Evolutionary conservation across 2,329 filamentous ascomycete species (phyloP).

Genomic region (Nigrospora sphaerica): DNA sequence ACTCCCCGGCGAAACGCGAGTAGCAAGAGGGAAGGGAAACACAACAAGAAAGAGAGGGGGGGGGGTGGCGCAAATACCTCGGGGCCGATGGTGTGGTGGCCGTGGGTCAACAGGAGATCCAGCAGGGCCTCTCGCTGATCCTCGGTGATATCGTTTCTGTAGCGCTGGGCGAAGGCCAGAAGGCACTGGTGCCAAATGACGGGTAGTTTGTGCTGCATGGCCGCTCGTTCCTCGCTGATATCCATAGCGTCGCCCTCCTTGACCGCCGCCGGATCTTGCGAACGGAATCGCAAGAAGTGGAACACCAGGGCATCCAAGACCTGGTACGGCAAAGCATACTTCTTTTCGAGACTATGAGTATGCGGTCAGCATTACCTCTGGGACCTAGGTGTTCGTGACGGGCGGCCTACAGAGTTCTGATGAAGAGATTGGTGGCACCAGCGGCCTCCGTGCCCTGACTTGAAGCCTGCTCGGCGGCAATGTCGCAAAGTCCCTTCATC

Average conservation of each 20-base stretch:
- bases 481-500: slow-evolving; percentile 86
- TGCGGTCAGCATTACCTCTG: background rate
- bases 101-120: slow-evolving; percentile 76
- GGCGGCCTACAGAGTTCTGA: slow-evolving; percentile 59
- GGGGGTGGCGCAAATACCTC: slow-evolving; percentile 35
- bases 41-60: no score
- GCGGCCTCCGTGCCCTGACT: slow-evolving; percentile 71
- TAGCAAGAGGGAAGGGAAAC: no score
- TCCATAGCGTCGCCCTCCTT: slow-evolving; percentile 49
- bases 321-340: slow-evolving; percentile 90
- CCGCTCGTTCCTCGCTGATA: slow-evolving; percentile 36
- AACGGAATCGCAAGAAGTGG: slow-evolving; percentile 88
- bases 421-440: slow-evolving; percentile 91
- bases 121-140: slow-evolving; percentile 87
- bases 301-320: slow-evolving; percentile 93
- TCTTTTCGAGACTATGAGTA: slow-evolving; percentile 64
- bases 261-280: slow-evolving; percentile 52
- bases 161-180: slow-evolving; percentile 85
- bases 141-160: slow-evolving; percentile 93
- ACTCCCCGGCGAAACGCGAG: no score
- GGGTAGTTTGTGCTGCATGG: slow-evolving; percentile 60
- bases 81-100: slow-evolving; percentile 82
- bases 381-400: no score
- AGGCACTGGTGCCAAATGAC: slow-evolving; percentile 96
- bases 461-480: slow-evolving; percentile 83